Base-by-base conservation (phyloP, 805 yeast species). In the Teunomyces panamensis region DNA sequence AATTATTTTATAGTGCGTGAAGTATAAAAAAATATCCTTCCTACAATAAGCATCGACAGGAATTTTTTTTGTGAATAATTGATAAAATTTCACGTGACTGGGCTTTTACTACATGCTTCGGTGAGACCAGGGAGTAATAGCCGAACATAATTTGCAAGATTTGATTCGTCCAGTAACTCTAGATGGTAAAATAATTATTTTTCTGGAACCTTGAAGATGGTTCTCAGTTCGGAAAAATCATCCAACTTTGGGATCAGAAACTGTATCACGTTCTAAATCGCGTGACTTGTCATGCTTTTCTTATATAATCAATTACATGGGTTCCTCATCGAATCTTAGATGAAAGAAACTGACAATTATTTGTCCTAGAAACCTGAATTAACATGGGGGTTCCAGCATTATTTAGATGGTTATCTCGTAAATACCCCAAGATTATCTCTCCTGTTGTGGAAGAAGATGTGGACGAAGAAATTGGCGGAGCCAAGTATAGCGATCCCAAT, bases 301-400 rank as follows among this genome's bases (percentile, higher is more conserved):
- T 39, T 29, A 39, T 26, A 14, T 39, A 29, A 28, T 11, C 3
- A 3, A n/a, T 13, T 16, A 13, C 33, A 9, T 39, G 2, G 5
- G 27, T 14, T 14, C 20, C 42, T 43, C 41, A 35, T 35, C 46
- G 42, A 34, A 37, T 26, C 36, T 37, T n/a, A 13, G 16, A 13
- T 6, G 41, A 37, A 37, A 37, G 41, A 37, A 24, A 7, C 30
- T 37, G 11, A 26, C 30, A 14, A 37, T 13, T 9, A 10, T 10
- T 14, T 24, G 5, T 26, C 17, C 44, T 6, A 13, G 14, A 13
- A 34, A 16, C 43, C 42, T 26, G 28, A 29, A 29, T 11, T 16
- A 51, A 27, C 30, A 87, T 87, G 94, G 96, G 99, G 75, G 99
- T 94, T 55, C 99, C 99, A 53, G 97, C 99, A 17, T 84, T 94